phyloP scores from a whole-genome alignment of 2,329 filamentous ascomycete species.

The Fusarium cicatricum region DNA sequence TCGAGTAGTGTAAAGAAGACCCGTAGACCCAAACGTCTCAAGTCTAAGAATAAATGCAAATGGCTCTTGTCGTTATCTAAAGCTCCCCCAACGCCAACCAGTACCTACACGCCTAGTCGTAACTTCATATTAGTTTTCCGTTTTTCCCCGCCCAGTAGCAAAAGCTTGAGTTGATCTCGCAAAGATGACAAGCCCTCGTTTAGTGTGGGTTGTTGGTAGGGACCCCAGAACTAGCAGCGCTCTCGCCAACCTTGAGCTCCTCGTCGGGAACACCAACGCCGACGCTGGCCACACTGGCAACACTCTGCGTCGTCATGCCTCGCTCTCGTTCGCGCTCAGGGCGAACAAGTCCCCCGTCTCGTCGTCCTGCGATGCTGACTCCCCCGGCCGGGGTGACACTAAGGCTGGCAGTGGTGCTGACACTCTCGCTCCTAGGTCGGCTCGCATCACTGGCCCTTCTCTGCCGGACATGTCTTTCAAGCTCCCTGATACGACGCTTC shows the following conservation, averaged over 20 bases:
- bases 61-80: slow-evolving; percentile 22
- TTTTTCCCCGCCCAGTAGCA: neutral
- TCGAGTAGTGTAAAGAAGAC: no score
- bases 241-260: slow-evolving; percentile 68
- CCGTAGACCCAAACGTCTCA: neutral
- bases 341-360: slow-evolving; percentile 46
- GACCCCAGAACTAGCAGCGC: slow-evolving; percentile 59
- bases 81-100: slow-evolving; percentile 39
- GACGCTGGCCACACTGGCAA: slow-evolving; percentile 56
- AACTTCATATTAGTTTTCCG: slow-evolving; percentile 25
- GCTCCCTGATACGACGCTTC: slow-evolving; percentile 67
- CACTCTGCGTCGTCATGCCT: slow-evolving; percentile 52
- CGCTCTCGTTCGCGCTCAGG: slow-evolving; percentile 50
- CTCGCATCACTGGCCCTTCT: slow-evolving; percentile 57
- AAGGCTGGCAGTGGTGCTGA: slow-evolving; percentile 61
- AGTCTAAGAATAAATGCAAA: neutral
- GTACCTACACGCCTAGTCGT: slow-evolving; percentile 24
- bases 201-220: slow-evolving; percentile 24
- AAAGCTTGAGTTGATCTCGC: neutral
- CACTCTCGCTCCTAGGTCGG: slow-evolving; percentile 60
- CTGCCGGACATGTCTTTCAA: slow-evolving; percentile 64
- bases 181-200: neutral
- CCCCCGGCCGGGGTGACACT: slow-evolving; percentile 50
- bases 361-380: slow-evolving; percentile 56
- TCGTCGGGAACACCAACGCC: slow-evolving; percentile 67